Evolutionary conservation across 1,139 yeast species (phyloP), one percentile per base, ranked within the genome.

Genomic region (Hyphopichia fennica): DNA sequence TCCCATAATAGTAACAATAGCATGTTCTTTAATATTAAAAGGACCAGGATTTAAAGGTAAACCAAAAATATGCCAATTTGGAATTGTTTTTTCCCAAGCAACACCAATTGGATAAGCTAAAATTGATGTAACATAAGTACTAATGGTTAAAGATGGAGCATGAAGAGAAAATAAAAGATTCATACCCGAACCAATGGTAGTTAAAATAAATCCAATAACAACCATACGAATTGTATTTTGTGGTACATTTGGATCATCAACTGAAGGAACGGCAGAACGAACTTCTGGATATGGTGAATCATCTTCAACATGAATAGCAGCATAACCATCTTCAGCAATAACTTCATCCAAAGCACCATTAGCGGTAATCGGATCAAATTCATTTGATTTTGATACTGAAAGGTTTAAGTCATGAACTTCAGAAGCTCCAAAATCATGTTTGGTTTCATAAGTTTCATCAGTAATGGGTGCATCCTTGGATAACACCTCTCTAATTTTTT

Each of bases 211-310:
- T 27, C 79, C 78, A 38, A 80, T 57, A 11, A 70, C 62, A 87
- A 87, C 82, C 72, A 78, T 77, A 57, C 89, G 71, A 39, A 81
- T 53, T 20, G 88, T 82, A 52, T 77, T 79, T 53, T 81, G 86
- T 1, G 82, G 83, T 28, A 80, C 52, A 1, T 65, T 46, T 2
- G 73, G 68, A 55, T 82, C 84, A 56, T 82, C 88, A 20, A 69
- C 63, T 30, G 82, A 74, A 2, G 87, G 85, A 32, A 83, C 87
- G 4, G 87, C 75, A 5, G 87, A 86, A 54, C 88, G 72, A 34
- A 83, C 89, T 56, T 83, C 88, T 0, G 87, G 81, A 56, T 79
- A 81, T 11, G 64, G 63, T 17, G 84, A 79, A 54, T 82, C 83
- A 52, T 79, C 75, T 53, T 69, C 75, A 25, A 69, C 73, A 14